A percentile compares a stretch with the other conserved stretches of the same genome.
Evolutionary conservation across 2,329 filamentous ascomycete species (phyloP).

Genomic region (Cladorrhinum sp.): DNA sequence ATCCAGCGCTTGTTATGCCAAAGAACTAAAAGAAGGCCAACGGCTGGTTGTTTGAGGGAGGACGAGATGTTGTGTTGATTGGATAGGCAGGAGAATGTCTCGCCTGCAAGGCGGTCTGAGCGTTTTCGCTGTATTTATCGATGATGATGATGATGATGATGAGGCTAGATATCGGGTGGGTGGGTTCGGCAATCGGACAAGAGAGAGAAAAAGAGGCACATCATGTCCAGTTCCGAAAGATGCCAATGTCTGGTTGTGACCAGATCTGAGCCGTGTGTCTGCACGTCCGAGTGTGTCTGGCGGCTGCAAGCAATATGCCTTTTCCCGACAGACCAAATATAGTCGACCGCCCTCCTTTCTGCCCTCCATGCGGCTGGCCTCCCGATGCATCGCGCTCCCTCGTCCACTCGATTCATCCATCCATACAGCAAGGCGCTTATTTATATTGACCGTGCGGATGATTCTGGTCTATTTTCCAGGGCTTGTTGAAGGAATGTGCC

Average conservation of each 20-base stretch:
- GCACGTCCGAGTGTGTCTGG: background rate
- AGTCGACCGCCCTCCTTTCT: background rate
- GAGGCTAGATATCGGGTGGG: background rate
- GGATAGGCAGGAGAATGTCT: background rate
- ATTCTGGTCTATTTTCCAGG: no score
- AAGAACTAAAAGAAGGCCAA: background rate
- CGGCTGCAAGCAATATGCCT: constrained; percentile 1
- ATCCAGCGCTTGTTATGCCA: background rate
- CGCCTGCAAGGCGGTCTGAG: constrained; percentile 3
- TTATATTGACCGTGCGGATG: constrained; percentile 19
- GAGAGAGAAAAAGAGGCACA: background rate
- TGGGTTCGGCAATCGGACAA: background rate
- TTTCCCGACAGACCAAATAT: constrained; percentile 1
- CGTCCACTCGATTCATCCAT: constrained; percentile 14
- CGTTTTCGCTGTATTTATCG: background rate
- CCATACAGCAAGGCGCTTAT: constrained; percentile 16
- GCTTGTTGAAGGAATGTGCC: background rate
- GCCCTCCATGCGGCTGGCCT: background rate
- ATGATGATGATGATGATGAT: constrained; percentile 5
- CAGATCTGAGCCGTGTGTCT: constrained; percentile 4
- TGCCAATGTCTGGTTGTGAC: background rate
- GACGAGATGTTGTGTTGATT: background rate
- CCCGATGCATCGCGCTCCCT: constrained; percentile 18
- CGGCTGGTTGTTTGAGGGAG: background rate
- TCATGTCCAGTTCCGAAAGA: background rate